These are phyloP conservation scores for Colletotrichum euphorbiae DNA, from an alignment of 2,329 filamentous ascomycete genomes.

Conservation along the genomic window DNA sequence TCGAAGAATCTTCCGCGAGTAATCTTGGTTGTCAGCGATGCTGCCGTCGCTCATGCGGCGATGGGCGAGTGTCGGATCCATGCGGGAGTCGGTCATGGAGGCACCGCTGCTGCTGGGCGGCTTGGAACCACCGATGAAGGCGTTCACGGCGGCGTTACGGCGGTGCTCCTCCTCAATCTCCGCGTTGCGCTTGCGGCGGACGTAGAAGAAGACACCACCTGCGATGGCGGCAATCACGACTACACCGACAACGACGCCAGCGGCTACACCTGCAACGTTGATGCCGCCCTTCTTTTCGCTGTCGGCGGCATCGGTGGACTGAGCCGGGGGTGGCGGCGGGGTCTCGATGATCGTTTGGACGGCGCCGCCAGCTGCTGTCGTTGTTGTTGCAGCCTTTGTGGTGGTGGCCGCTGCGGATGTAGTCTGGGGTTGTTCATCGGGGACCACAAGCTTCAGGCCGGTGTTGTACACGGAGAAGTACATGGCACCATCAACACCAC, in stretches of 20 bases:
- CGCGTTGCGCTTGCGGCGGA: conserved; percentile 80
- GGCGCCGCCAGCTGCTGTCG: conserved; percentile 35
- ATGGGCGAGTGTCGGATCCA: conserved; percentile 88
- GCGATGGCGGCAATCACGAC: conserved; percentile 74
- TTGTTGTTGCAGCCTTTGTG: conserved; percentile 34
- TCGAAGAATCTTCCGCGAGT: conserved; percentile 94
- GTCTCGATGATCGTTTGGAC: conserved; percentile 29
- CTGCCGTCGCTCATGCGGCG: conserved; percentile 92
- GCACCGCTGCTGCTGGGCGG: conserved; percentile 71
- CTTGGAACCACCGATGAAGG: conserved; percentile 76
- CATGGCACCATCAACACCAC: conserved; percentile 46
- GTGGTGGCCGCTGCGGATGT: conserved; percentile 44
- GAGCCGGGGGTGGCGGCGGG: background rate
- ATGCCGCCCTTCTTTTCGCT: conserved; percentile 53
- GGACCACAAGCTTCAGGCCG: conserved; percentile 56
- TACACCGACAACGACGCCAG: conserved; percentile 87
- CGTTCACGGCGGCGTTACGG: conserved; percentile 81
- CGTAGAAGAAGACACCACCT: conserved; percentile 77
- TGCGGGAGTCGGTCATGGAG: conserved; percentile 83
- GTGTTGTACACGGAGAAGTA: conserved; percentile 64
- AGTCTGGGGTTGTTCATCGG: conserved; percentile 46
- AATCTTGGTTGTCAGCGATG: conserved; percentile 97
- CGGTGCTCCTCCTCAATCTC: conserved; percentile 87
- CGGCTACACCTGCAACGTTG: conserved; percentile 88
- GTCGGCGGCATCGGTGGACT: conserved; percentile 36